Conservation (phyloP, 768 basidiomycete species). For the Agaricus blazei region DNA sequence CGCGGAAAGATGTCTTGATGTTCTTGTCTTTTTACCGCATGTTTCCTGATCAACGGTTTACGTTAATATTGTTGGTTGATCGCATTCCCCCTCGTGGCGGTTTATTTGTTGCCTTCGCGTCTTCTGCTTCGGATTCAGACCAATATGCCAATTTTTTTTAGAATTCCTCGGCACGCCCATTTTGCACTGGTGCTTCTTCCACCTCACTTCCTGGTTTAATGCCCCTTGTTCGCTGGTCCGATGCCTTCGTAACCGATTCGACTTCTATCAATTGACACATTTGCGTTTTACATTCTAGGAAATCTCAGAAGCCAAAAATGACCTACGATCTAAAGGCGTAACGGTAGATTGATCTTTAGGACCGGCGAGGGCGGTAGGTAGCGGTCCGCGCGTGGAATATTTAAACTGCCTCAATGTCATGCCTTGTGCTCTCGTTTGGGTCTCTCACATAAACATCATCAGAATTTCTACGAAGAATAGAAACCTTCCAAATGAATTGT, state of each 20-base stretch:
- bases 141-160: not conserved
- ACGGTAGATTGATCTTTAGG: conserved; percentile 40
- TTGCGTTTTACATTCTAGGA: conserved; percentile 37
- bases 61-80: not conserved
- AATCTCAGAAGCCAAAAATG: conserved; percentile 48
- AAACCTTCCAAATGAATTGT: not conserved
- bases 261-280: conserved; percentile 3
- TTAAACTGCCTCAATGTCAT: not conserved
- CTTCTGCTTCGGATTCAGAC: not conserved
- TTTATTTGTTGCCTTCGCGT: conserved; percentile 2
- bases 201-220: conserved; percentile 2
- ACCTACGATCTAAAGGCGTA: conserved; percentile 54
- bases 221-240: not conserved
- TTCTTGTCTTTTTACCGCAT: not conserved
- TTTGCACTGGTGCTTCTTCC: not conserved
- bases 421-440: not conserved
- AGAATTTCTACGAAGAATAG: conserved; percentile 10
- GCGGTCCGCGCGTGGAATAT: not conserved
- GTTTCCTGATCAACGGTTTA: not conserved
- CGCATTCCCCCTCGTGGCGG: not conserved
- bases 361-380: not conserved
- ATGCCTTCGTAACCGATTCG: not conserved
- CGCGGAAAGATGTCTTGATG: not conserved
- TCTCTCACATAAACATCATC: not conserved
- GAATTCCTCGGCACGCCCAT: conserved; percentile 1